Percentiles rank a stretch among this genome's conserved stretches.
Conservation (phyloP, 495 filamentous ascomycete genomes). For the Aspergillus steynii region DNA sequence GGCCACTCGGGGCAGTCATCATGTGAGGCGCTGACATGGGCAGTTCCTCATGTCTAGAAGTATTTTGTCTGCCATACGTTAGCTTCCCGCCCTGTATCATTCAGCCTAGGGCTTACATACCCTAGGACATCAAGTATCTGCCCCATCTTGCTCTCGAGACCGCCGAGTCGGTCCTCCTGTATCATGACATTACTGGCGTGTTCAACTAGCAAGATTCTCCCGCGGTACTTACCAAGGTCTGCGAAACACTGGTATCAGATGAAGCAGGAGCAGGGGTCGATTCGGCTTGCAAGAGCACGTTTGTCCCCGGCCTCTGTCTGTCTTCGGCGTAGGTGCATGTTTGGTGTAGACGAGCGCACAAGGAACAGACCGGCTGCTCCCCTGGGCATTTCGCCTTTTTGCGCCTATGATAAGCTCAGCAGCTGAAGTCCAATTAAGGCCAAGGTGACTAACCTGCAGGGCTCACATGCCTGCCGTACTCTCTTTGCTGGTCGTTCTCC, state of each 20-base stretch:
- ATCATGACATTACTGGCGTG: background rate
- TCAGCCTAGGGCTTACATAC: conserved; percentile 16
- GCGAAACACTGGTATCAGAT: conserved; percentile 18
- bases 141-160: conserved; percentile 41
- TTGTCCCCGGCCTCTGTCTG: conserved; percentile 25
- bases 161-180: conserved; percentile 43
- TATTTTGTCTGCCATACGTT: conserved; percentile 9
- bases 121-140: conserved; percentile 36
- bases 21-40: conserved; percentile 2
- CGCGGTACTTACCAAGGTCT: conserved; percentile 21
- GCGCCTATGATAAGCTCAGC: conserved; percentile 30
- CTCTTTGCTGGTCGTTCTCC: conserved; percentile 40
- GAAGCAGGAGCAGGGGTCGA: conserved; percentile 3
- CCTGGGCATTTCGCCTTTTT: conserved; percentile 53
- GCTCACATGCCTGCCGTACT: conserved; percentile 48
- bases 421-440: background rate
- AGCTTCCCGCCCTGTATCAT: background rate
- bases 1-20: background rate
- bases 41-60: conserved; percentile 15
- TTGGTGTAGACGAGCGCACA: conserved; percentile 45
- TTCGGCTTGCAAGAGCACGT: conserved; percentile 2
- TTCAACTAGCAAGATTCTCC: background rate
- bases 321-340: conserved; percentile 44
- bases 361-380: conserved; percentile 48
- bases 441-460: conserved; percentile 39